Conservation (phyloP, 495 filamentous ascomycete genomes). For the Echria macrotheca region DNA sequence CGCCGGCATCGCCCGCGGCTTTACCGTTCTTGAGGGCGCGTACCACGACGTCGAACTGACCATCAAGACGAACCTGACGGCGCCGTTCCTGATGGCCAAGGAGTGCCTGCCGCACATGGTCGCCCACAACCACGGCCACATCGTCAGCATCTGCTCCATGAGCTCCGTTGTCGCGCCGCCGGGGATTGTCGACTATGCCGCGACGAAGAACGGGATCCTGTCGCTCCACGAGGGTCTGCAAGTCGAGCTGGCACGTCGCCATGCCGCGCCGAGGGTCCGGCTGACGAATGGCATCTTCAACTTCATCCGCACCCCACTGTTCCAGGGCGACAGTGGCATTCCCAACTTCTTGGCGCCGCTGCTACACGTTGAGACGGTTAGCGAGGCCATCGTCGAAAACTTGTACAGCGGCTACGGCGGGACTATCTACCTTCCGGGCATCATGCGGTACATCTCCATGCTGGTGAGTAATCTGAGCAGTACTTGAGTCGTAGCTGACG, state of each 20-base stretch:
- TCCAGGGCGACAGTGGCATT: slow-evolving; percentile 25
- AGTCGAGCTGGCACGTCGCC: slow-evolving; percentile 16
- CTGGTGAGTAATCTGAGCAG: slow-evolving; percentile 22
- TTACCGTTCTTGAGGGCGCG: slow-evolving; percentile 17
- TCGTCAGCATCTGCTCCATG: slow-evolving; percentile 21
- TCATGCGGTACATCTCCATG: slow-evolving; percentile 29
- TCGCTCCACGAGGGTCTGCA: slow-evolving; percentile 18
- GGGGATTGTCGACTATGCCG: slow-evolving; percentile 19
- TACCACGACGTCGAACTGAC: slow-evolving; percentile 24
- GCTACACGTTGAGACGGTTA: slow-evolving; percentile 34
- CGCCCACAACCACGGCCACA: slow-evolving; percentile 20
- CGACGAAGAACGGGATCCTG: slow-evolving; percentile 19
- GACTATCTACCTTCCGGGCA: slow-evolving; percentile 29
- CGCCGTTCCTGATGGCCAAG: slow-evolving; percentile 24
- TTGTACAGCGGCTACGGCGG: slow-evolving; percentile 30
- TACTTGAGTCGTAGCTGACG: too few relatives aligned
- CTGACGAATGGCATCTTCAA: slow-evolving; percentile 27
- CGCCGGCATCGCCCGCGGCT: slow-evolving; percentile 19
- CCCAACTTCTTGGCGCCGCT: slow-evolving; percentile 30
- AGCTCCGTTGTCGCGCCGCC: slow-evolving; percentile 16
- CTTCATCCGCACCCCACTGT: slow-evolving; percentile 33
- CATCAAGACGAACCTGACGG: slow-evolving; percentile 20
- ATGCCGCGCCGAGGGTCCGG: slow-evolving; percentile 29
- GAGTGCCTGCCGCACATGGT: slow-evolving; percentile 26
- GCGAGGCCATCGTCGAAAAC: slow-evolving; percentile 28